Evolutionary conservation across 768 basidiomycete genomes (phyloP), one percentile per base, ranked within the genome.

Genomic region (Lactarius hengduanensis): DNA sequence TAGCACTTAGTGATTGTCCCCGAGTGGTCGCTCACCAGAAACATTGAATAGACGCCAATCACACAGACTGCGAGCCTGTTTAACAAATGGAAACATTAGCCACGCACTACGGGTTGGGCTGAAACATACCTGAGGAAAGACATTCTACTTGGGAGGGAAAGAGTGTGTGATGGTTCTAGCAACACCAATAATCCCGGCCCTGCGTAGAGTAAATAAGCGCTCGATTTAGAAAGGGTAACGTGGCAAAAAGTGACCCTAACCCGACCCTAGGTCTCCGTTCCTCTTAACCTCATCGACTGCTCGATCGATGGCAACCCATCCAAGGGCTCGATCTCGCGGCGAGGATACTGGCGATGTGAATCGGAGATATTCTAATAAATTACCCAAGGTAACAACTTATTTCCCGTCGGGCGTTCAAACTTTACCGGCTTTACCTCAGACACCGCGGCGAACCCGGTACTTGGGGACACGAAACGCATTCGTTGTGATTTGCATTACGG

Each of bases 41-140:
- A 71, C 70, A 71, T 69, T 16, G 68, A 65, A 64, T 70, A 71
- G 8, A 71, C 68, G 47, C 70, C 70, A 60, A 64, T 9, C 38
- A 71, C 70, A 59, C 70, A 71, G 53, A 70, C 65, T 4, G 43
- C 59, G n/a, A 69, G 66, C 56, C 69, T 68, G 30, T 5, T 18
- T 8, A 30, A 30, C n/a, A 15, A 45, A 5, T 13, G 10, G 20
- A 26, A 6, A 45, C 22, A 34, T 50, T 32, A 69, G 62, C 15
- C 41, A 26, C 11, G 45, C n/a, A 30, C 53, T 34, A 61, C n/a
- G 13, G 54, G 13, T 13, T 56, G 30, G 8, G 22, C 36, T 30
- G 20, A 15, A 28, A 28, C 36, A 28, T 40, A 68, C 67, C 67
- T 66, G 36, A 68, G 28, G 59, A 68, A 38, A 20, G 67, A 65